Base-by-base conservation (phyloP, 495 filamentous ascomycete genomes). In the Penicillium cosmopolitanum region DNA sequence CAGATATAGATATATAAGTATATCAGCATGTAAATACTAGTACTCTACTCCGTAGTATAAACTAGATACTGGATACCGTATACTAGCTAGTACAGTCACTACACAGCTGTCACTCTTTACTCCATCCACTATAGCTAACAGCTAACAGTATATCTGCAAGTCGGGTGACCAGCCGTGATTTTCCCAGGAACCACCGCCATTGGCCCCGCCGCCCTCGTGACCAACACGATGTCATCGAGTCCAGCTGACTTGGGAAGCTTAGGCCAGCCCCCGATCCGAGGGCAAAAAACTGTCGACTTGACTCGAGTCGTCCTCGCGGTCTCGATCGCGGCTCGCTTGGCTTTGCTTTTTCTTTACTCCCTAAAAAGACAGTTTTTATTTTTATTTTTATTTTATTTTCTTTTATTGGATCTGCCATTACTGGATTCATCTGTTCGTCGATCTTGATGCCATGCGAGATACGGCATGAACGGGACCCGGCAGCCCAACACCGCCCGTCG, bases 201-300 rank as follows among this genome's bases (percentile, higher is more conserved):
- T 66, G 60, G 64, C 35, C 25, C 4, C 6, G 19, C 38, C 48
- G 34, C 25, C 56, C 64, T 66, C 64, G 64, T 66, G 64, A 66
- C 60, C 57, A 43, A 43, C 40, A 51, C 46, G 59, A 66, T 62
- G 59, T 66, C 63, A 66, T 66, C 56, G 59, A 62, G 63, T 66
- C 63, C 66, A 69, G 66, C 64, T 69, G 66, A 69, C 66, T 56
- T 53, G 34, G 42, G 56, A 65, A 67, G 65, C 65, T 67, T 65
- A 62, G 62, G 55, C 62, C 65, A 62, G 7, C 15, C 0, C 4
- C 18, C 36, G 55, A 59, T 44, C 63, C 53, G n/a, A 21, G n/a
- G n/a, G n/a, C 53, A 11, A 15, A 31, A 43, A 21, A 18, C 15
- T 9, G 42, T 28, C 21, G 25, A 28, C 2, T 21, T 21, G 21